These are phyloP conservation scores for Aureobasidium pullulans DNA, from an alignment of 2,329 filamentous ascomycete genomes.

Conservation along the genomic window DNA sequence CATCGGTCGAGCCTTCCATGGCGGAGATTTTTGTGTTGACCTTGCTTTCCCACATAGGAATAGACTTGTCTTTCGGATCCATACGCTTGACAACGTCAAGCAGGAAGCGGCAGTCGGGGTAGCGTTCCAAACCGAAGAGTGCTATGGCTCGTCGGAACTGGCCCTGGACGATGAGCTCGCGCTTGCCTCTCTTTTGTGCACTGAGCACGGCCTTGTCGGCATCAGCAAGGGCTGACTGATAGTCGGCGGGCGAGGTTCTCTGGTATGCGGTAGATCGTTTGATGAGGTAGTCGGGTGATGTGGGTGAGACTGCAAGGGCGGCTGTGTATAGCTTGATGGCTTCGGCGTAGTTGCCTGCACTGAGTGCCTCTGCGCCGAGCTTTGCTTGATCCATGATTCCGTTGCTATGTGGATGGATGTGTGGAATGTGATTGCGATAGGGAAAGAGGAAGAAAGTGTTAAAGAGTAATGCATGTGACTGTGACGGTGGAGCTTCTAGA, in stretches of 20 bases:
- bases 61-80: slow-evolving; percentile 44
- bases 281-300: slow-evolving; percentile 71
- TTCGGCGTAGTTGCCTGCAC: slow-evolving; percentile 54
- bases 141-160: slow-evolving; percentile 74
- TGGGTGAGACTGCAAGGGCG: slow-evolving; percentile 55
- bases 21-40: slow-evolving; percentile 44
- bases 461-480: slow-evolving; percentile 2
- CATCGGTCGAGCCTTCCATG: slow-evolving; percentile 39
- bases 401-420: background rate
- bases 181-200: slow-evolving; percentile 66
- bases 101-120: slow-evolving; percentile 67
- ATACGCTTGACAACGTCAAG: slow-evolving; percentile 52
- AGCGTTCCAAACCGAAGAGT: slow-evolving; percentile 61
- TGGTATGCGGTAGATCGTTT: slow-evolving; percentile 74
- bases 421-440: background rate
- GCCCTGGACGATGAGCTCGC: slow-evolving; percentile 69
- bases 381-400: slow-evolving; percentile 17
- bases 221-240: slow-evolving; percentile 37
- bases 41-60: slow-evolving; percentile 54
- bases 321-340: slow-evolving; percentile 62
- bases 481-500: slow-evolving; percentile 4
- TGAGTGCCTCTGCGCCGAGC: slow-evolving; percentile 41
- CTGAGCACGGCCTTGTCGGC: slow-evolving; percentile 48
- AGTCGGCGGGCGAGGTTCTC: slow-evolving; percentile 47
- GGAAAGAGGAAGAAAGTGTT: background rate